Conservation (phyloP, 2,329 filamentous ascomycete genomes). For the Hysterium pulicare region DNA sequence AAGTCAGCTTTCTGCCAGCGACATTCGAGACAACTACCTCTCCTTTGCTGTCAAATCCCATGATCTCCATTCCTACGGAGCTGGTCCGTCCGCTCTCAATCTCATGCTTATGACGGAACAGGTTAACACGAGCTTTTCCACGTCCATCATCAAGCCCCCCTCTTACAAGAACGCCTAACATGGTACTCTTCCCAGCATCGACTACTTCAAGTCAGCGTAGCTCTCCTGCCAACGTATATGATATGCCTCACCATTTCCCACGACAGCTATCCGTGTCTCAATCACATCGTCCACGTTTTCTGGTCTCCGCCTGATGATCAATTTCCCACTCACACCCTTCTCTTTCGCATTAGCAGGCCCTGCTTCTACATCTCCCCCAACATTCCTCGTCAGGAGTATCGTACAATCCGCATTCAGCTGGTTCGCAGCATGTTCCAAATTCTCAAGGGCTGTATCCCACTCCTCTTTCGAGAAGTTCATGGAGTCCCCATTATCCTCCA, state of each 20-base stretch:
- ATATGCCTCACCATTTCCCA: slow-evolving; percentile 70
- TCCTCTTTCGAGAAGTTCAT: slow-evolving; percentile 73
- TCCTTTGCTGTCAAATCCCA: slow-evolving; percentile 89
- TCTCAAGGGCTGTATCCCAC: slow-evolving; percentile 69
- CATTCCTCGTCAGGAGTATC: slow-evolving; percentile 84
- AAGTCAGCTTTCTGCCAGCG: slow-evolving; percentile 82
- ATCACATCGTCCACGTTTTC: slow-evolving; percentile 79
- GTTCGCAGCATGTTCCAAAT: slow-evolving; percentile 64
- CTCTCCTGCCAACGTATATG: background rate
- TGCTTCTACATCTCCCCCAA: slow-evolving; percentile 73
- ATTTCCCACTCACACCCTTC: slow-evolving; percentile 75
- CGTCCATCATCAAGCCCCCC: slow-evolving; percentile 92
- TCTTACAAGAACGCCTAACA: slow-evolving; percentile 93
- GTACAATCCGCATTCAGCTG: slow-evolving; percentile 70
- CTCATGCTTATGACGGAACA: slow-evolving; percentile 97
- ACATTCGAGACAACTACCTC: slow-evolving; percentile 77
- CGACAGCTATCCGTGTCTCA: slow-evolving; percentile 92
- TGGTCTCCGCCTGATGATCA: slow-evolving; percentile 75
- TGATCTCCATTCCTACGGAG: slow-evolving; percentile 97
- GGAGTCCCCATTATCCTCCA: slow-evolving; percentile 83
- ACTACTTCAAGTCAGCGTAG: slow-evolving; percentile 48
- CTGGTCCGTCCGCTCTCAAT: slow-evolving; percentile 93
- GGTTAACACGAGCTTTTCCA: slow-evolving; percentile 87
- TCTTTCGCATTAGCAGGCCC: slow-evolving; percentile 63
- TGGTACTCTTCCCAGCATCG: slow-evolving; percentile 94